phyloP scores from a whole-genome alignment of 2,329 filamentous ascomycete genomes.

The Tolypocladium ophioglossoides region DNA sequence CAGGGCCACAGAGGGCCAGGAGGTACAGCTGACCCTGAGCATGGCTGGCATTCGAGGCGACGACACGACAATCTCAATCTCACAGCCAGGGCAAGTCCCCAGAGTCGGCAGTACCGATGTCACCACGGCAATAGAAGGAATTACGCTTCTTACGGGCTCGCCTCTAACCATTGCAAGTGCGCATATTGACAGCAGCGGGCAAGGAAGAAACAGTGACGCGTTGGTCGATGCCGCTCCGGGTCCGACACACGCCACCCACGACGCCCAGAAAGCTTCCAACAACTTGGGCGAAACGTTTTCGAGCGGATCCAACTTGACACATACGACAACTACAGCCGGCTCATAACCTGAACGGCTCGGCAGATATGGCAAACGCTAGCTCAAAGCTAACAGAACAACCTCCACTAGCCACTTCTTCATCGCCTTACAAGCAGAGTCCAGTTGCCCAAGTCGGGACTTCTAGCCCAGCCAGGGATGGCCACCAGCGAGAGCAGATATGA shows the following conservation, averaged over 20 bases:
- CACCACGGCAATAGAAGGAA: neutral
- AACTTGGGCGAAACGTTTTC: neutral
- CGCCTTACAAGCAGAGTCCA: neutral
- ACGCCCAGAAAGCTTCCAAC: neutral
- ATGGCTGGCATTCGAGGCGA: neutral
- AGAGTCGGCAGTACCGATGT: neutral
- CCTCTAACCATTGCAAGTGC: neutral
- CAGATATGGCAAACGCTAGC: neutral
- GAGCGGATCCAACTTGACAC: neutral
- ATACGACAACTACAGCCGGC: neutral
- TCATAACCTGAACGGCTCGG: neutral
- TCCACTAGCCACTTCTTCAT: no score
- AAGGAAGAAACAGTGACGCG: neutral
- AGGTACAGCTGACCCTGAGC: neutral
- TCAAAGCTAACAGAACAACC: neutral
- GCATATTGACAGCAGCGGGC: neutral
- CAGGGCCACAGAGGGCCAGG: neutral
- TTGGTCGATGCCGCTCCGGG: neutral
- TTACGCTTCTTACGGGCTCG: neutral
- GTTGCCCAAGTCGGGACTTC: neutral
- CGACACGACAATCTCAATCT: neutral
- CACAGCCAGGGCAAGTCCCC: neutral
- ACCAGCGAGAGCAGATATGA: neutral
- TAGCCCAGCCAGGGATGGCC: neutral
- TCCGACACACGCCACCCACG: neutral